These are phyloP conservation scores for Forsythia suspensa DNA, from an alignment of 257 asterid species.

Conservation along the genomic window DNA sequence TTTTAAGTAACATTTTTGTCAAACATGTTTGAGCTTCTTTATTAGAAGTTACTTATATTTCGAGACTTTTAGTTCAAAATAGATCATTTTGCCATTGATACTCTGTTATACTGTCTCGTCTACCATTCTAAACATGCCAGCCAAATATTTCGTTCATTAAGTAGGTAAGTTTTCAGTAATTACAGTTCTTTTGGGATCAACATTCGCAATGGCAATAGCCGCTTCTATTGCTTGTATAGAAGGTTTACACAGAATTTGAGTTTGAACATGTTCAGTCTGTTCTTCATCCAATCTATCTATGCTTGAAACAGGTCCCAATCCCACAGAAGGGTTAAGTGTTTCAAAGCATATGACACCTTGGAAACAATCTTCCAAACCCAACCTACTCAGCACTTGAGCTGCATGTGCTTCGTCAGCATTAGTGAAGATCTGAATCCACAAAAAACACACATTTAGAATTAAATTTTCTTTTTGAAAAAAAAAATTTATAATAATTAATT, in stretches of 20 bases:
- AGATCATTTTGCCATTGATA: not conserved
- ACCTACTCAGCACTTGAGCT: slow-evolving; percentile 54
- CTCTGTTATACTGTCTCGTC: not conserved
- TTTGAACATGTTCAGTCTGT: slow-evolving; percentile 15
- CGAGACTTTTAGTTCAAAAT: not conserved
- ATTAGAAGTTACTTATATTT: not conserved
- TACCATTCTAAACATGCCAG: not conserved
- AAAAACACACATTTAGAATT: not conserved
- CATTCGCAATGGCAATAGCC: slow-evolving; percentile 63
- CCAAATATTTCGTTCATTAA: not conserved
- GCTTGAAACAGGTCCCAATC: slow-evolving; percentile 19
- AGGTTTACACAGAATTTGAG: slow-evolving; percentile 73
- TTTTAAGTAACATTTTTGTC: too few relatives aligned
- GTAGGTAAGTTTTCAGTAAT: not conserved
- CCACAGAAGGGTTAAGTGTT: slow-evolving; percentile 60
- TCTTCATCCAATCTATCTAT: slow-evolving; percentile 11
- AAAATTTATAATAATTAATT: not conserved
- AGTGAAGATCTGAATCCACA: slow-evolving; percentile 69
- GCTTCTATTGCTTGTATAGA: slow-evolving; percentile 66
- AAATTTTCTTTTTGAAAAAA: not conserved
- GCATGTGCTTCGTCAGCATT: slow-evolving; percentile 77
- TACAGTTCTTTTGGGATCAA: slow-evolving; percentile 79
- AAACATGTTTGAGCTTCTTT: not conserved
- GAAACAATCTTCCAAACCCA: slow-evolving; percentile 87
- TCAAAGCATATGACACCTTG: slow-evolving; percentile 87